These are phyloP conservation scores for Podila minutissima DNA, from an alignment of 192 early-diverging fungal genomes.

Conservation along the genomic window DNA sequence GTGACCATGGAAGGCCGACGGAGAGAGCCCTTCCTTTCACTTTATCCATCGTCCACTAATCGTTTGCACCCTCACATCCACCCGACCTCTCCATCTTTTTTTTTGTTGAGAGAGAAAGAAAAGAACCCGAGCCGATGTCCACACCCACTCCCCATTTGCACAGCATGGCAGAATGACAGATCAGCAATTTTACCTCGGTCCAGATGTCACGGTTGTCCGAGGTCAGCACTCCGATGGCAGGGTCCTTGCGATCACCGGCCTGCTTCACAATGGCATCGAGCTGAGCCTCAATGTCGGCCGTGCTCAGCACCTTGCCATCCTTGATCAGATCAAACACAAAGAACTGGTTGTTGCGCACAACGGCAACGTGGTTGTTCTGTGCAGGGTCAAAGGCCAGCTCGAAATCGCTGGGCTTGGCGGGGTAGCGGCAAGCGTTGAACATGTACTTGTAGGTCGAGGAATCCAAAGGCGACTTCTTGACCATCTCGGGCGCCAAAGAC, in stretches of 20 bases:
- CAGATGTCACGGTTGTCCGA: slow-evolving; percentile 95
- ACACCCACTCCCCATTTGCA: too few species aligned
- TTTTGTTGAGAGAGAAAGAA: not conserved
- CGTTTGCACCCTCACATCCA: not conserved
- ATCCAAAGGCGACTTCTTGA: slow-evolving; percentile 81
- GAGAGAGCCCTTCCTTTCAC: slow-evolving; percentile 12
- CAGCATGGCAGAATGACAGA: not conserved
- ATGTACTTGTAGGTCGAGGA: slow-evolving; percentile 94
- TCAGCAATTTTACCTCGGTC: slow-evolving; percentile 69
- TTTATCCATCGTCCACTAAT: not conserved
- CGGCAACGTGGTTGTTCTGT: slow-evolving; percentile 84
- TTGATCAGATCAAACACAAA: slow-evolving; percentile 78
- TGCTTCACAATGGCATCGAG: slow-evolving; percentile 49
- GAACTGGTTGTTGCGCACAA: slow-evolving; percentile 93
- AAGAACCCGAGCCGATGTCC: not conserved
- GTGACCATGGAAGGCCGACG: slow-evolving; percentile 2
- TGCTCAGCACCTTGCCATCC: slow-evolving; percentile 83
- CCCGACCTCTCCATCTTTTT: not conserved
- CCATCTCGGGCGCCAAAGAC: slow-evolving; percentile 78
- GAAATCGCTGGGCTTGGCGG: slow-evolving; percentile 85
- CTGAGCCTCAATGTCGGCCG: slow-evolving; percentile 81
- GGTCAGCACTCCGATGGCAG: slow-evolving; percentile 88
- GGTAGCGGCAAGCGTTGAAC: slow-evolving; percentile 97
- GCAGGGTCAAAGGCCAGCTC: slow-evolving; percentile 77
- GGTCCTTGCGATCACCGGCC: slow-evolving; percentile 74